Evolutionary conservation across 371 early-diverging fungal species (phyloP).

Genomic region (Lichtheimia corymbifera): DNA sequence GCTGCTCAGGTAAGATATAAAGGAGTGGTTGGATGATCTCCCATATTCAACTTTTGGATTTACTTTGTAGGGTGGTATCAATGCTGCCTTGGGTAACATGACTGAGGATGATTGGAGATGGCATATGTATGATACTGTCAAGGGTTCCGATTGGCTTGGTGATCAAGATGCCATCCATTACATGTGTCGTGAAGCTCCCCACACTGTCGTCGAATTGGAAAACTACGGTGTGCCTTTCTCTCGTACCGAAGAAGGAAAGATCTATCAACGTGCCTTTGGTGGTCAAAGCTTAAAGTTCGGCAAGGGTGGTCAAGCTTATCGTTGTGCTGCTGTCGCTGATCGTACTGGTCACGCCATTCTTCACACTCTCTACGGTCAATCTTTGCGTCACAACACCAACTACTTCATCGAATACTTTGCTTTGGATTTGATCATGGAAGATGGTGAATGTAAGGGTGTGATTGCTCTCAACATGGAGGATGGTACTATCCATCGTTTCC

Average conservation of each 20-base stretch:
- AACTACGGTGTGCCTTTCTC: slow-evolving; percentile 98
- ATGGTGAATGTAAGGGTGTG: slow-evolving; percentile 96
- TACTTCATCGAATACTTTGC: slow-evolving; percentile 99
- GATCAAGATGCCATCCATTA: slow-evolving; percentile 99
- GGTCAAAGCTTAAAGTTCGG: slow-evolving; percentile 95
- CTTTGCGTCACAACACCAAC: slow-evolving; percentile 91
- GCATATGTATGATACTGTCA: slow-evolving; percentile 99
- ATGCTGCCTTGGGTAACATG: slow-evolving; percentile 99
- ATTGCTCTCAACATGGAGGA: slow-evolving; percentile 97
- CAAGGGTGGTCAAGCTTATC: slow-evolving; percentile 94
- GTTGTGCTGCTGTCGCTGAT: slow-evolving; percentile 98
- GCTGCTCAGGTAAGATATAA: slow-evolving; percentile 83
- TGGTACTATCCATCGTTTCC: slow-evolving; percentile 96
- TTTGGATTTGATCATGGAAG: slow-evolving; percentile 97
- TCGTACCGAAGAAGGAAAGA: slow-evolving; percentile 94
- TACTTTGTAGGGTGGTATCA: slow-evolving; percentile 98
- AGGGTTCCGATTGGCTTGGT: slow-evolving; percentile 97
- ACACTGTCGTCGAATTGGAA: slow-evolving; percentile 95
- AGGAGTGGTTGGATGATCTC: too few relatives aligned
- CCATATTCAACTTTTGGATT: too few relatives aligned
- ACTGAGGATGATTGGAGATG: slow-evolving; percentile 99
- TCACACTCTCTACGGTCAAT: slow-evolving; percentile 97
- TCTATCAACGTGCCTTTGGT: slow-evolving; percentile 98
- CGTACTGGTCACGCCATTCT: slow-evolving; percentile 98
- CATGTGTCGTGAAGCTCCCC: slow-evolving; percentile 97